These are phyloP conservation scores for Sicyos baderoa DNA, from an alignment of 306 rosid species.

Conservation along the genomic window DNA sequence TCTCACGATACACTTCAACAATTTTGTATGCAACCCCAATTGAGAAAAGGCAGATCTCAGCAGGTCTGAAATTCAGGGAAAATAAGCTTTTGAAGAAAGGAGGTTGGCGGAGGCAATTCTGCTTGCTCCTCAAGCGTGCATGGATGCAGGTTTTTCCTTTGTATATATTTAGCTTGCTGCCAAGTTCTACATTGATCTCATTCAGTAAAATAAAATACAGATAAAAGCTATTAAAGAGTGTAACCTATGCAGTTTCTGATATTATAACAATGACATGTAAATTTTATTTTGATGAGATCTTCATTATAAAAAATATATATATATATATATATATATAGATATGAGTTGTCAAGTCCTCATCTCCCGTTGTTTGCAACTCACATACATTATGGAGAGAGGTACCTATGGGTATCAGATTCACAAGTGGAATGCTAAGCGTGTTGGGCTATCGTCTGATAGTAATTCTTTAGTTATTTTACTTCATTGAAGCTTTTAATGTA, in stretches of 20 bases:
- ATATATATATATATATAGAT: not conserved
- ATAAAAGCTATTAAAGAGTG: not conserved
- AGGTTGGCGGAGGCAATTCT: slow-evolving; percentile 84
- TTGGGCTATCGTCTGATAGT: slow-evolving; percentile 16
- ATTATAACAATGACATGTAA: not conserved
- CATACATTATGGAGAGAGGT: not conserved
- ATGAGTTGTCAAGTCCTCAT: not conserved
- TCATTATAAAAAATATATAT: not conserved
- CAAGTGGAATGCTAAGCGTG: not conserved
- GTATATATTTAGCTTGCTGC: slow-evolving; percentile 1
- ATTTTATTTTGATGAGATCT: not conserved
- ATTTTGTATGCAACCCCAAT: slow-evolving; percentile 68
- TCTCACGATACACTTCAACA: slow-evolving; percentile 47
- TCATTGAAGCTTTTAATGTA: slow-evolving; percentile 24
- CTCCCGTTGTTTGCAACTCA: not conserved
- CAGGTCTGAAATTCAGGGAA: slow-evolving; percentile 32
- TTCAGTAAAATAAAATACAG: not conserved
- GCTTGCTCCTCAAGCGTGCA: slow-evolving; percentile 85
- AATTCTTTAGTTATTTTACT: slow-evolving; percentile 25
- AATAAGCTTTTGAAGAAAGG: slow-evolving; percentile 44
- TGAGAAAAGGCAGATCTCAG: slow-evolving; percentile 36
- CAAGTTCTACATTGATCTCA: slow-evolving; percentile 4
- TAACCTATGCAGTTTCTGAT: not conserved
- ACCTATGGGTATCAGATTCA: not conserved
- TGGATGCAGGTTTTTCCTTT: slow-evolving; percentile 78